phyloP scores from a whole-genome alignment of 106 monocot species.

The Dendrobium officinale region DNA sequence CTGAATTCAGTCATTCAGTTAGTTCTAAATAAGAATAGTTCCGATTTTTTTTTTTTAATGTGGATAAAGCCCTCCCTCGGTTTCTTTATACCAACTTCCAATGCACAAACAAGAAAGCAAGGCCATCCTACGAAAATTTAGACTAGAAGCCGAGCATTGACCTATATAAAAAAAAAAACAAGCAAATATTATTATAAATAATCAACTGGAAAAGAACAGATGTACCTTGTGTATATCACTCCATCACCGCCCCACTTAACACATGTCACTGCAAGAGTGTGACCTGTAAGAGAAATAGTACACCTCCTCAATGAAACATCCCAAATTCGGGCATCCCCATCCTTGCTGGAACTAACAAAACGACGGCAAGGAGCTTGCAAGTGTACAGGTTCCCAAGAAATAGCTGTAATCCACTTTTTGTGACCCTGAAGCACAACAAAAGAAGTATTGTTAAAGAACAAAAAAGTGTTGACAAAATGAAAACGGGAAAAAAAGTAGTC shows the following conservation, averaged over 20 bases:
- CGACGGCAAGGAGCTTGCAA: constrained; percentile 83
- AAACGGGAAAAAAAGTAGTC: neutral
- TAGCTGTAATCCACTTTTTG: constrained; percentile 96
- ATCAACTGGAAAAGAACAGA: neutral
- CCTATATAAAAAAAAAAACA: neutral
- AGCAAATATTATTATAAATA: neutral
- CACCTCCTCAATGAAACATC: constrained; percentile 66
- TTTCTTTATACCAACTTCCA: neutral
- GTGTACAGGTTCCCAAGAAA: constrained; percentile 96
- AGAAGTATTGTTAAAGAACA: neutral
- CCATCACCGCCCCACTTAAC: constrained; percentile 99
- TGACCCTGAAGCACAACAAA: constrained; percentile 51
- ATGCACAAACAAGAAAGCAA: neutral
- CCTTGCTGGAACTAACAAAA: constrained; percentile 97
- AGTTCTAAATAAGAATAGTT: neutral
- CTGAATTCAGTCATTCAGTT: neutral
- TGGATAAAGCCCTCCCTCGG: neutral
- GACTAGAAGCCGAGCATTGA: neutral
- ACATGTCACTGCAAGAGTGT: constrained; percentile 86
- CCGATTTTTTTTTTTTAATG: neutral
- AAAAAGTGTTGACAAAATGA: neutral
- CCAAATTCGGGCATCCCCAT: constrained; percentile 98
- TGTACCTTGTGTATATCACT: constrained; percentile 83
- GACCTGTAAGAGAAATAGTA: constrained; percentile 64
- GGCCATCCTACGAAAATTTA: neutral